phyloP scores from a whole-genome alignment of 1,284 basidiomycete species.

The Cutaneotrichosporon spelunceum region DNA sequence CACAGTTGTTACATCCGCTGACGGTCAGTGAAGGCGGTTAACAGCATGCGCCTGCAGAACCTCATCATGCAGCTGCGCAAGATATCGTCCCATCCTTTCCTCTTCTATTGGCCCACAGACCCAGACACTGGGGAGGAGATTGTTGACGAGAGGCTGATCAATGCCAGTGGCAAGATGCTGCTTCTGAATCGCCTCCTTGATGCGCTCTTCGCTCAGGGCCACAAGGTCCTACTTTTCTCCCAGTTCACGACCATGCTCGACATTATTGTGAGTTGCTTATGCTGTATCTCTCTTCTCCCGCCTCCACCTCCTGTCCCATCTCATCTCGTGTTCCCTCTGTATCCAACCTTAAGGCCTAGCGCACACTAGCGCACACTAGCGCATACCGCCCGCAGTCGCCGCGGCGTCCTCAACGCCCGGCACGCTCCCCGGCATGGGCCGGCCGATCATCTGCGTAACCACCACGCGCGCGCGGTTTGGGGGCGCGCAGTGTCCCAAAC shows the following conservation, averaged over 20 bases:
- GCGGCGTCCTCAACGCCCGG: no score
- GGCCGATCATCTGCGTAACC: no score
- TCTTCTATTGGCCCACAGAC: slow-evolving; percentile 85
- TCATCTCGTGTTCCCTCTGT: no score
- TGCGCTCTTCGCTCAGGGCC: slow-evolving; percentile 73
- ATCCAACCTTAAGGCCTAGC: no score
- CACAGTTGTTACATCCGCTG: neutral
- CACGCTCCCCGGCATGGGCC: no score
- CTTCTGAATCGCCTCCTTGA: slow-evolving; percentile 82
- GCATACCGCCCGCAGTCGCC: no score
- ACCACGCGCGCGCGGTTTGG: no score
- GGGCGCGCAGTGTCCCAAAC: no score
- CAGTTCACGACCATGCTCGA: slow-evolving; percentile 96
- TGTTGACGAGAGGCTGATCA: slow-evolving; percentile 72
- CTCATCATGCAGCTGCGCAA: slow-evolving; percentile 90
- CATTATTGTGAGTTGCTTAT: slow-evolving; percentile 64
- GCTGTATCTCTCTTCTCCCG: no score
- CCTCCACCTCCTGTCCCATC: no score
- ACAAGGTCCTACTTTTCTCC: slow-evolving; percentile 88
- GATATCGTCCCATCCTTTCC: slow-evolving; percentile 81
- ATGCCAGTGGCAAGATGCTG: slow-evolving; percentile 94
- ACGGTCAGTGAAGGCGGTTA: slow-evolving; percentile 68
- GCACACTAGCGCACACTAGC: no score
- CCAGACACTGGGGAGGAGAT: slow-evolving; percentile 60
- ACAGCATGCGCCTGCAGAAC: slow-evolving; percentile 89